A percentile compares a stretch with the other conserved stretches of the same genome.
These are phyloP conservation scores for Phytophthora citrophthora DNA, from an alignment of 352 stramenopile species.

Conservation along the genomic window DNA sequence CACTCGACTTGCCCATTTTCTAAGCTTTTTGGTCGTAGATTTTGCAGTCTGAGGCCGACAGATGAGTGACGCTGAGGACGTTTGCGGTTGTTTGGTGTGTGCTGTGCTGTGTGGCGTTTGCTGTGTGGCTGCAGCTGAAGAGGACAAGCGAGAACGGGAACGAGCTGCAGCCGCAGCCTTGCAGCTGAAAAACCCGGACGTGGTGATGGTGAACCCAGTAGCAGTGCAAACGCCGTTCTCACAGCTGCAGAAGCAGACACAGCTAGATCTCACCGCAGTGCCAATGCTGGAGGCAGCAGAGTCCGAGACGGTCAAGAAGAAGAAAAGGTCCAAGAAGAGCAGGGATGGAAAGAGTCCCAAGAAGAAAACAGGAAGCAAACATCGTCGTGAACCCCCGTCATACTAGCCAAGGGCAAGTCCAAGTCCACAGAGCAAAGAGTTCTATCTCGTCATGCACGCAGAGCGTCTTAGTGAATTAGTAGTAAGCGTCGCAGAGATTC, in stretches of 20 bases:
- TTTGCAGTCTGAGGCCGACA: slow-evolving; percentile 3
- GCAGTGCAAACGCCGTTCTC: slow-evolving; percentile 53
- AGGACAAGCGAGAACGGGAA: slow-evolving; percentile 84
- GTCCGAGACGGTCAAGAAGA: slow-evolving; percentile 23
- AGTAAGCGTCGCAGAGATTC: slow-evolving; percentile 18
- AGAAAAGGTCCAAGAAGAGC: slow-evolving; percentile 27
- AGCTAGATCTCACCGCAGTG: slow-evolving; percentile 1
- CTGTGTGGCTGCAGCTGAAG: slow-evolving; percentile 76
- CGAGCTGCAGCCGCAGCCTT: slow-evolving; percentile 45
- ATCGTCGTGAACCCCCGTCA: slow-evolving; percentile 5
- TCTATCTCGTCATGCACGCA: slow-evolving; percentile 18
- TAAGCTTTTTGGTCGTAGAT: not conserved
- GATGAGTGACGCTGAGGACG: slow-evolving; percentile 82
- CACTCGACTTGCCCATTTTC: not conserved
- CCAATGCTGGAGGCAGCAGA: slow-evolving; percentile 12
- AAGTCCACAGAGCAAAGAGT: slow-evolving; percentile 17
- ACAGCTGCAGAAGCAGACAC: slow-evolving; percentile 27
- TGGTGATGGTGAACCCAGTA: slow-evolving; percentile 75
- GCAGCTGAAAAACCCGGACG: slow-evolving; percentile 51
- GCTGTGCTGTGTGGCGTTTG: slow-evolving; percentile 76
- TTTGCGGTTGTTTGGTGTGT: slow-evolving; percentile 80
- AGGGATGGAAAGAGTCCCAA: slow-evolving; percentile 17
- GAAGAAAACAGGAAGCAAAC: slow-evolving; percentile 24
- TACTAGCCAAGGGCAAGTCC: slow-evolving; percentile 1
- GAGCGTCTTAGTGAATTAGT: slow-evolving; percentile 20